Evolutionary conservation across 192 early-diverging fungal genomes (phyloP), one percentile per base, ranked within the genome.

Genomic region (Coemansia sp.): DNA sequence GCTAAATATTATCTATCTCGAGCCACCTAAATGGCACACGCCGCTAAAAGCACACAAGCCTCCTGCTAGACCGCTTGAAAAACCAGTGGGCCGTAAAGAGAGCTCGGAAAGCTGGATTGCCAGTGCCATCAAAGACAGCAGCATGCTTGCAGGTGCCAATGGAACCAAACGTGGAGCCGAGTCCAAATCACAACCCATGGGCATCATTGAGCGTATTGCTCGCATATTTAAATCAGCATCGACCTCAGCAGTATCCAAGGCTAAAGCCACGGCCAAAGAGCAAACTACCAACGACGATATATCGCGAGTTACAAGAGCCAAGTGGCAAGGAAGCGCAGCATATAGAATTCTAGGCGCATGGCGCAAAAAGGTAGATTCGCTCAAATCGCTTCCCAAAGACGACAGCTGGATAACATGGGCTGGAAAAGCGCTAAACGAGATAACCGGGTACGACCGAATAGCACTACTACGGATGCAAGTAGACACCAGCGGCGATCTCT

Each of bases 361-460:
- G 26, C 60, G 53, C 5, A 18, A 28, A 26, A 58, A n/a, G 18
- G 34, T 63, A 0, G 51, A 31, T 9, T 12, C 52, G 6, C 12
- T 75, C 6, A 20, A 42, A 9, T 40, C 41, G 18, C 49, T 75
- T 10, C 71, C 71, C 39, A 60, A 64, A 54, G 61, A 67, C 44
- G 64, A 74, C 28, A 60, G 66, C 67, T 68, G 69, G 71, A 51
- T 64, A 23, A 69, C 57, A 2, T 56, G 65, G 67, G 58, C 63
- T 0, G 53, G 65, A 44, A 62, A 66, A 9, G 80, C 76, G 36
- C 78, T 89, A 15, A 92, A 92, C 57, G 77, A 83, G 51, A 65
- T 85, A 30, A 88, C 90, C 9, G 87, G 89, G 14, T 88, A 89
- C 34, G 82, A 81, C 20, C 67, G 80, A 12, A 83, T 93, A 31